Evolutionary conservation across 1,139 yeast species (phyloP).

Genomic region (Hanseniaspora gamundiae): DNA sequence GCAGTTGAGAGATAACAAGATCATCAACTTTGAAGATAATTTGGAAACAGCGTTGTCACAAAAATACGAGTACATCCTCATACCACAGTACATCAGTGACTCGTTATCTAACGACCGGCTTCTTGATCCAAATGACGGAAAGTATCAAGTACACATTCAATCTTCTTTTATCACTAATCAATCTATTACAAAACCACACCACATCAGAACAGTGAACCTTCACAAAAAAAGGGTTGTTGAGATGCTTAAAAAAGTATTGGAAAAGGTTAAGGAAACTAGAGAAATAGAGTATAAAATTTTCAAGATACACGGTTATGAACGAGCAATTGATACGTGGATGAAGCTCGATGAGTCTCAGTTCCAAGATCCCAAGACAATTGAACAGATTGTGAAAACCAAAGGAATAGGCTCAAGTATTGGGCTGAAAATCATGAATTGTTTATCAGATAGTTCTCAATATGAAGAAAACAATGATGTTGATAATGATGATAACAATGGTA

Average conservation of each 20-base stretch:
- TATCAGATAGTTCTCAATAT: background rate
- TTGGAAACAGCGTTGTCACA: too few species aligned
- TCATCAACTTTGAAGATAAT: too few species aligned
- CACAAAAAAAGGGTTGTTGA: background rate
- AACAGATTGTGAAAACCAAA: background rate
- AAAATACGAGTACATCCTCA: too few species aligned
- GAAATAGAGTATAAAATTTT: background rate
- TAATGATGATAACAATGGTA: too few species aligned
- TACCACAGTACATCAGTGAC: too few species aligned
- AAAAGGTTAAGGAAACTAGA: background rate
- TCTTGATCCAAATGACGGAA: too few species aligned
- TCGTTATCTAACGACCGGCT: too few species aligned
- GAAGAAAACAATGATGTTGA: background rate
- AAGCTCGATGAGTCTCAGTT: background rate
- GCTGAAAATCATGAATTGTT: background rate
- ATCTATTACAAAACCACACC: background rate
- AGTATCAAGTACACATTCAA: background rate
- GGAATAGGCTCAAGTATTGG: background rate
- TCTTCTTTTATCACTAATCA: background rate
- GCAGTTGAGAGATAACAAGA: background rate
- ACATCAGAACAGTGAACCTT: background rate
- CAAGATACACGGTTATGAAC: background rate
- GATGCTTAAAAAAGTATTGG: background rate
- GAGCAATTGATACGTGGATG: background rate
- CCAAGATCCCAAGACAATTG: background rate